phyloP scores from a whole-genome alignment of 306 rosid species.

The Quillaja saponaria region DNA sequence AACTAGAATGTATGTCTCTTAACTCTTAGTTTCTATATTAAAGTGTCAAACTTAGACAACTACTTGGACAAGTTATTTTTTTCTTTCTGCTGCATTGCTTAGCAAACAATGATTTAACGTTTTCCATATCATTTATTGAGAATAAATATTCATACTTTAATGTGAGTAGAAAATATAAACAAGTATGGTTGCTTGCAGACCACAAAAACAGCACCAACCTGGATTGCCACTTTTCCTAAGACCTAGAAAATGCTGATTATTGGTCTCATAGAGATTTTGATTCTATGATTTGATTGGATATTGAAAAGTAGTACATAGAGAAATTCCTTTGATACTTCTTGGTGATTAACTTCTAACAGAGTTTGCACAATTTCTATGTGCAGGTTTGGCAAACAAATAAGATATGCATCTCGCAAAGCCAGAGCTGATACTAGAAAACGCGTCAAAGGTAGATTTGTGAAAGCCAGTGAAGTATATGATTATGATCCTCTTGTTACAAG shows the following conservation, averaged over 20 bases:
- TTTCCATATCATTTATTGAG: not conserved
- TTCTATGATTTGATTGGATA: not conserved
- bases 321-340: constrained; percentile 1
- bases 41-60: not conserved
- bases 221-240: constrained; percentile 2
- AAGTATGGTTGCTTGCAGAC: not conserved
- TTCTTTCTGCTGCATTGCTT: too few species aligned
- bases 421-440: constrained; percentile 94
- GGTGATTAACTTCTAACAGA: constrained; percentile 3
- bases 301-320: not conserved
- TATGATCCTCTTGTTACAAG: constrained; percentile 57
- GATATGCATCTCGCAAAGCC: constrained; percentile 88
- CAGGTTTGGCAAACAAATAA: constrained; percentile 92
- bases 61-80: too few species aligned
- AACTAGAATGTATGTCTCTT: constrained; percentile 62
- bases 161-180: constrained; percentile 8
- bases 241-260: not conserved
- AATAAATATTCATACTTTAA: constrained; percentile 5
- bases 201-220: not conserved
- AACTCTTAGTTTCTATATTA: constrained; percentile 12
- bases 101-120: not conserved
- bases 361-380: constrained; percentile 33
- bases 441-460: constrained; percentile 86
- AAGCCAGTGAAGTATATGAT: constrained; percentile 80
- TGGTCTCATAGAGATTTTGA: too few species aligned